phyloP scores from a whole-genome alignment of 768 basidiomycete genomes.

The Leccinum disarticulatum region DNA sequence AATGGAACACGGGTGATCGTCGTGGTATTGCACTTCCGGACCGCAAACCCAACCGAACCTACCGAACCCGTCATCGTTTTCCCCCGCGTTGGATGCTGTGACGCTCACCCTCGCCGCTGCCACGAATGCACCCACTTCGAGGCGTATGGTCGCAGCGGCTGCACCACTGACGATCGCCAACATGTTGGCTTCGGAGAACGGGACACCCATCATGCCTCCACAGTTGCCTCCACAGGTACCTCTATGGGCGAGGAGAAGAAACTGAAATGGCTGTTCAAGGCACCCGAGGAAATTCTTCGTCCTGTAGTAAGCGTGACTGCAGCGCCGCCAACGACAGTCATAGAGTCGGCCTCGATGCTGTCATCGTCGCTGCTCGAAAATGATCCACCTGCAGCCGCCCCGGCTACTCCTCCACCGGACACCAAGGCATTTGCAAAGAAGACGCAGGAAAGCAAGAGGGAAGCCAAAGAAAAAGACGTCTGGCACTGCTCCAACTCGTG shows the following conservation, averaged over 20 bases:
- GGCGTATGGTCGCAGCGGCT: slow-evolving; percentile 84
- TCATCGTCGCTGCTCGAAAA: slow-evolving; percentile 58
- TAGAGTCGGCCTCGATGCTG: slow-evolving; percentile 52
- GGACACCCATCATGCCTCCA: slow-evolving; percentile 55
- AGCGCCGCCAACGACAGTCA: slow-evolving; percentile 70
- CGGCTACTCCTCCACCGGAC: slow-evolving; percentile 41
- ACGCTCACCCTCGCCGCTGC: slow-evolving; percentile 65
- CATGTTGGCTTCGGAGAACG: slow-evolving; percentile 92
- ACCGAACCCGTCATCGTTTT: slow-evolving; percentile 85
- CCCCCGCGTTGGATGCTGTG: slow-evolving; percentile 71
- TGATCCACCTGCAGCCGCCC: slow-evolving; percentile 49
- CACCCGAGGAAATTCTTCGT: slow-evolving; percentile 53
- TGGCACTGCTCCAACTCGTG: too few species aligned
- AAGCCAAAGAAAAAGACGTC: slow-evolving; percentile 74
- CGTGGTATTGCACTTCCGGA: slow-evolving; percentile 86
- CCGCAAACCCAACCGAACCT: slow-evolving; percentile 88
- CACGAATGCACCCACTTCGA: slow-evolving; percentile 63
- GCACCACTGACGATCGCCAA: slow-evolving; percentile 84
- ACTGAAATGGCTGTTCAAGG: slow-evolving; percentile 69
- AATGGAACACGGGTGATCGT: slow-evolving; percentile 79
- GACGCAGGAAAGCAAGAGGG: slow-evolving; percentile 71
- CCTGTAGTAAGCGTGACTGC: slow-evolving; percentile 47
- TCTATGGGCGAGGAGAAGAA: slow-evolving; percentile 61
- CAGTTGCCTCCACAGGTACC: slow-evolving; percentile 29
- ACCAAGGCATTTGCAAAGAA: slow-evolving; percentile 55